phyloP scores from a whole-genome alignment of 169 alveolate species.

The Babesia caballi region DNA sequence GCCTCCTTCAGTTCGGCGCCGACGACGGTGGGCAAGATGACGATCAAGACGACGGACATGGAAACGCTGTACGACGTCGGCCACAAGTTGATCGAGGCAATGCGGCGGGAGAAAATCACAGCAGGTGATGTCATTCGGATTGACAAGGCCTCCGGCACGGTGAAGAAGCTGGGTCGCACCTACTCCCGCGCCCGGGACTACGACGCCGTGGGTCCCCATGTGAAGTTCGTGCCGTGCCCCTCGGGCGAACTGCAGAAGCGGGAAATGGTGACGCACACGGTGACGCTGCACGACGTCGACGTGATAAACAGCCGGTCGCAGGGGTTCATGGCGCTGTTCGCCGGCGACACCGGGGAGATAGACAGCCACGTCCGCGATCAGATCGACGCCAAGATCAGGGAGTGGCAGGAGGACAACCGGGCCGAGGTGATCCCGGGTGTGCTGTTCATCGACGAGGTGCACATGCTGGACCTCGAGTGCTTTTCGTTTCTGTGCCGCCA shows the following conservation, averaged over 20 bases:
- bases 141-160: conserved; percentile 95
- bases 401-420: conserved; percentile 98
- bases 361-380: conserved; percentile 96
- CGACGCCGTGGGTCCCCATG: conserved; percentile 97
- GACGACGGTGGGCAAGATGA: conserved; percentile 86
- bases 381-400: conserved; percentile 96
- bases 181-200: conserved; percentile 95
- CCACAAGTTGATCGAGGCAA: conserved; percentile 88
- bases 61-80: conserved; percentile 97
- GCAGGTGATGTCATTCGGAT: conserved; percentile 96
- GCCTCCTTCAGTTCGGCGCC: conserved; percentile 33
- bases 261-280: conserved; percentile 98
- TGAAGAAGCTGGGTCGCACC: conserved; percentile 95
- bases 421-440: conserved; percentile 81
- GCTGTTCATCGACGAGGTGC: conserved; percentile 98
- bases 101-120: conserved; percentile 78
- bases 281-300: conserved; percentile 98
- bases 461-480: conserved; percentile 99
- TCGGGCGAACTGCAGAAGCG: conserved; percentile 99
- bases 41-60: conserved; percentile 98
- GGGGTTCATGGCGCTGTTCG: conserved; percentile 97
- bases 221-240: conserved; percentile 91
- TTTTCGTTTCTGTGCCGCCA: conserved; percentile 92
- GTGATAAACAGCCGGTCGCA: conserved; percentile 95
- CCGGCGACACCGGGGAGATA: conserved; percentile 99